Evolutionary conservation across 148 eudicot species (phyloP).

Genomic region (Pharnaceum exiguum): DNA sequence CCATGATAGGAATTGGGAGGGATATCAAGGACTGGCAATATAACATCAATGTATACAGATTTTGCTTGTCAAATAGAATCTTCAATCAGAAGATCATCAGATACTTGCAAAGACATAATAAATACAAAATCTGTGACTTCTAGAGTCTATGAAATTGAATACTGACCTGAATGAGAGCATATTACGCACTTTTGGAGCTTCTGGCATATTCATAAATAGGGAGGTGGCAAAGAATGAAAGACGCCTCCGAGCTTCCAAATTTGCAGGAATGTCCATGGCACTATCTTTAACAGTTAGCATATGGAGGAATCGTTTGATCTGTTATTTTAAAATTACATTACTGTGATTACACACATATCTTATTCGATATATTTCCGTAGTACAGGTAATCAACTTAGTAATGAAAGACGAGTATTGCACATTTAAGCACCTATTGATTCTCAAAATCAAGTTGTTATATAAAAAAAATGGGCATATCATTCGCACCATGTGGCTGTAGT

Average conservation of each 20-base stretch:
- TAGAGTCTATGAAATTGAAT: constrained; percentile 4
- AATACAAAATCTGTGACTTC: constrained; percentile 1
- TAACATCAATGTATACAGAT: too few relatives aligned
- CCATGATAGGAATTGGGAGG: too few relatives aligned
- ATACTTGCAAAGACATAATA: too few relatives aligned
- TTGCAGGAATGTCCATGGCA: constrained; percentile 81
- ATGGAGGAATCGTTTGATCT: constrained; percentile 81
- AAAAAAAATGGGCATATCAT: too few relatives aligned
- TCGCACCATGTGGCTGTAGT: too few relatives aligned
- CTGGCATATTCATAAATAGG: constrained; percentile 90
- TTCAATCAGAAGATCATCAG: too few relatives aligned
- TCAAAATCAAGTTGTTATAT: too few relatives aligned
- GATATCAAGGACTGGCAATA: too few relatives aligned
- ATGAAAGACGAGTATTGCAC: too few relatives aligned
- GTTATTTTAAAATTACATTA: constrained; percentile 18
- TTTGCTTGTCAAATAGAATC: too few relatives aligned
- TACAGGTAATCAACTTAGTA: too few relatives aligned
- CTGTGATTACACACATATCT: not conserved
- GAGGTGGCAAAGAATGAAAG: constrained; percentile 91
- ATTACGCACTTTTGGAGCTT: constrained; percentile 89
- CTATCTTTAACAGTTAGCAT: constrained; percentile 82
- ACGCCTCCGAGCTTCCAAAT: constrained; percentile 90
- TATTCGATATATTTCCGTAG: not conserved
- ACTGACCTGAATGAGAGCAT: constrained; percentile 97
- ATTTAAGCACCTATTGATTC: too few relatives aligned